Base-by-base conservation (phyloP, 2,329 filamentous ascomycete species). In the Aspergillus fumigatus region DNA sequence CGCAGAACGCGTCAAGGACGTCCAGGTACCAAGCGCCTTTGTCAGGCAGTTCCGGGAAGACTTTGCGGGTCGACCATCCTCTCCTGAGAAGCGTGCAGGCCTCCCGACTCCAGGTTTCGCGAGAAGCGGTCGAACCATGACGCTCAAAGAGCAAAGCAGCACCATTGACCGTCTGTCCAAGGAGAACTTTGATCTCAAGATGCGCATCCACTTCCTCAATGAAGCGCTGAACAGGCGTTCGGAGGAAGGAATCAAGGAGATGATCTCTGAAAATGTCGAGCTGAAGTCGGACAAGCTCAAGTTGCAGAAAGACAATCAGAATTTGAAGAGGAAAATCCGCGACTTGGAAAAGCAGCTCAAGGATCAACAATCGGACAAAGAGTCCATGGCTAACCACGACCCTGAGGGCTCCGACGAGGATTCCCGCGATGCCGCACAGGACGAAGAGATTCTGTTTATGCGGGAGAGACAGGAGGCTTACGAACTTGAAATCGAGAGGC, bases 211-310 rank as follows among this genome's bases (percentile, higher is more conserved):
- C 81, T 99, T 97, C 69, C 82, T 99, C 50, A 95, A 93, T 67
- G 90, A 97, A 72, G 89, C 93, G 1, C 79, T 99, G 21, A 92
- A 96, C 73, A 94, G 93, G 70, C 84, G 95, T 45, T 97, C 92
- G 1, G 93, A 97, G 71, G 93, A 97, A 75, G 92, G 92, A 61
- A 88, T 99, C 71, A 96, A 96, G 76, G 93, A 97, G 72, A 95
- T 97, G 88, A 96, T 97, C 66, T 92, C 91, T 48, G 93, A 97
- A 74, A 99, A 97, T 67, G 93, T 97, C 4, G 92, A 97, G 70
- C 82, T 97, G 50, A 94, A 95, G 74, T 96, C 93, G 0, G 90
- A 90, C 59, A 84, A 97, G 48, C 86, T 93, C 3, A 90, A 94
- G 38, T 82, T 94, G 56, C 91, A 96, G 73, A 90, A 95, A 62